phyloP scores from a whole-genome alignment of 129 eudicot species.

The Artemisia tridentata region DNA sequence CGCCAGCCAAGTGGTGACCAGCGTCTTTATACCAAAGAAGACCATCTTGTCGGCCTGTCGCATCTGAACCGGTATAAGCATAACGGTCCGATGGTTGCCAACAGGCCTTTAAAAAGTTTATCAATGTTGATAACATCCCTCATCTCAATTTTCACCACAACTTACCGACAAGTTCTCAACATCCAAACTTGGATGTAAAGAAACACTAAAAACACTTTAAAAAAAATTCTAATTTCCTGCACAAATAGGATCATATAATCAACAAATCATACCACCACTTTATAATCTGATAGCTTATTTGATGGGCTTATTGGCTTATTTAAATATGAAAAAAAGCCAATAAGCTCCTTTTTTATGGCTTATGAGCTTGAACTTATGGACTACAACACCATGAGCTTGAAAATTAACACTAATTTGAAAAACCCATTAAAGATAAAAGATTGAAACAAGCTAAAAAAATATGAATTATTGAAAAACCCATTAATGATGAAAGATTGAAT shows the following conservation, averaged over 20 bases:
- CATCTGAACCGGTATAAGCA: conserved; percentile 43
- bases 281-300: not conserved
- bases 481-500: conserved; percentile 14
- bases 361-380: too few species aligned
- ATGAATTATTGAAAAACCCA: not conserved
- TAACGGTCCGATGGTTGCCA: conserved; percentile 53
- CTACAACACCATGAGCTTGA: not conserved
- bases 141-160: conserved; percentile 52
- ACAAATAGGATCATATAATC: conserved; percentile 20
- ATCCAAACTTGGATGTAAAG: conserved; percentile 61
- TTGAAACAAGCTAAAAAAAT: not conserved
- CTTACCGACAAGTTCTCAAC: conserved; percentile 48
- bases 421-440: not conserved
- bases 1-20: conserved; percentile 67
- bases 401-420: not conserved
- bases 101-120: conserved; percentile 64
- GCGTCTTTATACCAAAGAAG: conserved; percentile 72
- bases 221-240: conserved; percentile 23
- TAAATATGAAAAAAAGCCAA: too few species aligned
- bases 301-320: too few species aligned
- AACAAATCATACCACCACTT: not conserved
- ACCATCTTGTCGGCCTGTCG: conserved; percentile 62
- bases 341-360: too few species aligned
- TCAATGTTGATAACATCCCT: conserved; percentile 82
- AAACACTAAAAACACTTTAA: conserved; percentile 12